A percentile compares a stretch with the other conserved stretches of the same genome.
Conservation (phyloP, 2,329 filamentous ascomycete genomes). For the Allantophomopsis cytisporea region DNA sequence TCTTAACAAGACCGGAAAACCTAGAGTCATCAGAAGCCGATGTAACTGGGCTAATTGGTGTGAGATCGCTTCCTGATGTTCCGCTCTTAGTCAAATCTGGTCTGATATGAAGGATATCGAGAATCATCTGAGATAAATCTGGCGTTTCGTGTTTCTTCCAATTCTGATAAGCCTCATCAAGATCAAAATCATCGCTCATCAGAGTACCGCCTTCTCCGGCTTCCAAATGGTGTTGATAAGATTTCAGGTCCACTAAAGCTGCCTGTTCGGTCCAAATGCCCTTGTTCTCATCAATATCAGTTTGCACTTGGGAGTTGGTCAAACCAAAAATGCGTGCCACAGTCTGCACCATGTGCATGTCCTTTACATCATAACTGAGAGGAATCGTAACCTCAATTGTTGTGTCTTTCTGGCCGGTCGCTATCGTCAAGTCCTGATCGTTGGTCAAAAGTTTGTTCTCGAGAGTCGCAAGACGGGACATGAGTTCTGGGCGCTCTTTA, state of each 20-base stretch:
- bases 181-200: constrained; percentile 74
- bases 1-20: constrained; percentile 35
- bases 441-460: constrained; percentile 91
- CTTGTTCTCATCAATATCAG: constrained; percentile 73
- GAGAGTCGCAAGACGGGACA: constrained; percentile 62
- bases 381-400: constrained; percentile 74
- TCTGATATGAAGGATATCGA: constrained; percentile 75
- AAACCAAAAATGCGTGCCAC: constrained; percentile 81
- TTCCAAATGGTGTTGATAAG: constrained; percentile 81
- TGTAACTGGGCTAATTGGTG: constrained; percentile 36
- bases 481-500: constrained; percentile 73
- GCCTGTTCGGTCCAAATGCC: constrained; percentile 82
- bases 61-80: constrained; percentile 35
- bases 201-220: constrained; percentile 65
- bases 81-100: constrained; percentile 62
- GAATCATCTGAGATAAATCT: constrained; percentile 84
- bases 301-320: constrained; percentile 66
- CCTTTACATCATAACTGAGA: constrained; percentile 83
- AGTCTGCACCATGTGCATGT: constrained; percentile 86
- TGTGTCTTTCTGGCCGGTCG: constrained; percentile 42
- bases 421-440: constrained; percentile 72
- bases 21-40: constrained; percentile 21
- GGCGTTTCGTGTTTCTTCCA: constrained; percentile 88
- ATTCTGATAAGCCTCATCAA: constrained; percentile 72
- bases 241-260: constrained; percentile 80